Base-by-base conservation (phyloP, 2,329 filamentous ascomycete genomes). In the Rutstroemia sp. region DNA sequence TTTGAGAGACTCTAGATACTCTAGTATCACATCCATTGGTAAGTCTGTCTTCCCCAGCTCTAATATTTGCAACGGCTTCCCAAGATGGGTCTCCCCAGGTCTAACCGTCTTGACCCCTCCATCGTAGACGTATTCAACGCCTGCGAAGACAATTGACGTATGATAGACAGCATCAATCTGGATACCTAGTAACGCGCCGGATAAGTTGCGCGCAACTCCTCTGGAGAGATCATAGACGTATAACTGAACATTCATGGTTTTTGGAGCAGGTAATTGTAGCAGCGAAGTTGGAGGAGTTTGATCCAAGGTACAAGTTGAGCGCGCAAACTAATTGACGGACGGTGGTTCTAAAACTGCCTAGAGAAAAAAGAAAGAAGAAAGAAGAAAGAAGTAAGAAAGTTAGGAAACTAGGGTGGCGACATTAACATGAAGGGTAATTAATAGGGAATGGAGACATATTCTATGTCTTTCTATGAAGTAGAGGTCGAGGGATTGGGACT, bases 91-190 rank as follows among this genome's bases (percentile, higher is more conserved):
- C 10, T 81, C 79, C 0, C 92, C 92, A 0, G 94, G 89, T 9
- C 76, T 73, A 58, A 92, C 90, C 54, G 85, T 84, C 65, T 95
- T 88, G 52, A 97, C 87, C 55, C 90, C 90, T 55, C 88, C 85
- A 58, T 95, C 92, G 64, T 92, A 97, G 65, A 92, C 82, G 71
- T 95, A 96, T 72, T 99, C 94, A 51, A 87, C 80, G n/a, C 86
- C 85, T 52, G 84, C 81, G 40, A 97, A 77, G 44, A 96, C 86
- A 54, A 99, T 84, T 0, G 92, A 89, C 0, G 94, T 97, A 71
- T 99, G 94, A 65, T 97, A 97, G 53, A 99, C 83, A 54, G 94
- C 94, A 71, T 97, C 92, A 50, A 96, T 89, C 52, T 87, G 83
- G 1, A 78, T 80, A 1, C 85, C 85, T 4, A 86, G 78, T 47